phyloP scores from a whole-genome alignment of 176 grass and related monocot genomes.

The Hordeum vulgare region MorexV3_pseudomolecules_assembly NC_058523.1:420580591-420581090 shows the following conservation, averaged over 20 bases:
- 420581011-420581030: slow-evolving; percentile 94
- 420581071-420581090: slow-evolving; percentile 89
- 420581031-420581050: slow-evolving; percentile 75
- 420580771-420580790: not conserved
- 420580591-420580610: too few species aligned
- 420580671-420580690: not conserved
- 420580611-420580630: too few species aligned
- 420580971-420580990: not conserved
- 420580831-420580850: not conserved
- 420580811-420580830: not conserved
- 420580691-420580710: not conserved
- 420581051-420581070: slow-evolving; percentile 98
- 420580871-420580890: not conserved
- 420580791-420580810: not conserved
- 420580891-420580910: not conserved
- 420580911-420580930: not conserved
- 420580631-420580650: too few species aligned
- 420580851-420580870: not conserved
- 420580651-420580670: too few species aligned
- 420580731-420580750: not conserved
- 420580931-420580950: not conserved
- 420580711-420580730: not conserved
- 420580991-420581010: not conserved
- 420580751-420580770: not conserved
- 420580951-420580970: not conserved